A percentile compares a stretch with the other conserved stretches of the same genome.
Conservation (phyloP, 2,329 filamentous ascomycete species). For the Dryadomyces sulphureus region DNA sequence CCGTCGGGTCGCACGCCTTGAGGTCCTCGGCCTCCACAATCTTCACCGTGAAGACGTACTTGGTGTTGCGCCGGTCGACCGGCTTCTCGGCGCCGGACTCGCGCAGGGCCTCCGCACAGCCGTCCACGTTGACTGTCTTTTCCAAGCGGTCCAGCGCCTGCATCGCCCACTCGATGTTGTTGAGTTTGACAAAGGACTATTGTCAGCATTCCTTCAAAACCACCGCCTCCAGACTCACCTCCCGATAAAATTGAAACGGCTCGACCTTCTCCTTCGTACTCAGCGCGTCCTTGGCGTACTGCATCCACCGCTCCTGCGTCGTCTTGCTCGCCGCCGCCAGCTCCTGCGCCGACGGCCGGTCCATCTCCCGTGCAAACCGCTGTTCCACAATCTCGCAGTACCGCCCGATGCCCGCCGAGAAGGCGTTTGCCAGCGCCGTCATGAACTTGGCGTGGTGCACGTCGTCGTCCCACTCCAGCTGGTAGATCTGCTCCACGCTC, state of each 20-base stretch:
- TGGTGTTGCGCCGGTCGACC: slow-evolving; percentile 52
- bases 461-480: slow-evolving; percentile 85
- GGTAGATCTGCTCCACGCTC: slow-evolving; percentile 71
- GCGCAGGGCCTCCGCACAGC: slow-evolving; percentile 68
- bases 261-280: slow-evolving; percentile 84
- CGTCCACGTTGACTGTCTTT: slow-evolving; percentile 78
- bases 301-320: slow-evolving; percentile 83
- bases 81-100: slow-evolving; percentile 56
- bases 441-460: slow-evolving; percentile 93
- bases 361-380: slow-evolving; percentile 82
- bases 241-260: slow-evolving; percentile 89
- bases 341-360: slow-evolving; percentile 77
- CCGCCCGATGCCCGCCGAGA: slow-evolving; percentile 65
- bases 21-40: slow-evolving; percentile 95
- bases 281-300: slow-evolving; percentile 88
- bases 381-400: slow-evolving; percentile 89
- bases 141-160: slow-evolving; percentile 85
- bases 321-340: slow-evolving; percentile 63
- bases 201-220: too few species aligned
- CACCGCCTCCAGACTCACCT: slow-evolving; percentile 41
- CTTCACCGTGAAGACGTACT: slow-evolving; percentile 97
- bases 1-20: slow-evolving; percentile 94
- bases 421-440: slow-evolving; percentile 77
- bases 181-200: slow-evolving; percentile 91
- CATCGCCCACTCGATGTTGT: slow-evolving; percentile 93